Evolutionary conservation across 208 protist species (phyloP).

Genomic region (Trypanosoma boissoni): DNA sequence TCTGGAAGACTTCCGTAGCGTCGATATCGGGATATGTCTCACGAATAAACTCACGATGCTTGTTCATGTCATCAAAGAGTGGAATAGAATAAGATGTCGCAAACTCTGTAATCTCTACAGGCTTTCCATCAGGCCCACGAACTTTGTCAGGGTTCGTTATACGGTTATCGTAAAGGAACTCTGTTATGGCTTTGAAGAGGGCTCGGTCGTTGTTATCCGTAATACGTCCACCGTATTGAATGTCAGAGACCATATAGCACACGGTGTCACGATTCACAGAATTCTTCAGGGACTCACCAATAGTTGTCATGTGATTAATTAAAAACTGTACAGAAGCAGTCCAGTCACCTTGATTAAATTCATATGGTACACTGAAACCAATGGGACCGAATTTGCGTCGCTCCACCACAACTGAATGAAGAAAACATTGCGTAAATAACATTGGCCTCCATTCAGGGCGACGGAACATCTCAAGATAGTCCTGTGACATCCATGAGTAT

Average conservation of each 20-base stretch:
- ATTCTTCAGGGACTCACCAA: conserved; percentile 92
- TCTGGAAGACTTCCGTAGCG: conserved; percentile 96
- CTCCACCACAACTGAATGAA: conserved; percentile 97
- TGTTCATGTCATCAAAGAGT: conserved; percentile 92
- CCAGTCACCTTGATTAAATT: conserved; percentile 98
- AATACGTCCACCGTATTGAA: conserved; percentile 99
- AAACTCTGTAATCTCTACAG: conserved; percentile 74
- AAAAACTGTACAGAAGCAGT: conserved; percentile 96
- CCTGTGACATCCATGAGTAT: conserved; percentile 96
- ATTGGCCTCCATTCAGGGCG: conserved; percentile 95
- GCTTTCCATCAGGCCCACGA: conserved; percentile 33
- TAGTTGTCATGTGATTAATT: conserved; percentile 97
- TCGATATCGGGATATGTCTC: conserved; percentile 95
- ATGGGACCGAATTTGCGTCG: conserved; percentile 98
- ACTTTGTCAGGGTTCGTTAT: conserved; percentile 90
- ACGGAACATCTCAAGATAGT: conserved; percentile 95
- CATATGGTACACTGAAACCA: conserved; percentile 98
- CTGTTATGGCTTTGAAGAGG: conserved; percentile 97
- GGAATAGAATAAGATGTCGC: conserved; percentile 85
- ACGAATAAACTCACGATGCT: conserved; percentile 92
- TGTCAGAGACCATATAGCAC: conserved; percentile 98
- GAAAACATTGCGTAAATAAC: conserved; percentile 96
- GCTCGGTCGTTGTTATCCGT: conserved; percentile 98
- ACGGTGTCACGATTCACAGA: conserved; percentile 92
- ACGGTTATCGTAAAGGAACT: conserved; percentile 89